phyloP scores from a whole-genome alignment of 169 alveolate species.

The Cryptosporidium bovis region DNA sequence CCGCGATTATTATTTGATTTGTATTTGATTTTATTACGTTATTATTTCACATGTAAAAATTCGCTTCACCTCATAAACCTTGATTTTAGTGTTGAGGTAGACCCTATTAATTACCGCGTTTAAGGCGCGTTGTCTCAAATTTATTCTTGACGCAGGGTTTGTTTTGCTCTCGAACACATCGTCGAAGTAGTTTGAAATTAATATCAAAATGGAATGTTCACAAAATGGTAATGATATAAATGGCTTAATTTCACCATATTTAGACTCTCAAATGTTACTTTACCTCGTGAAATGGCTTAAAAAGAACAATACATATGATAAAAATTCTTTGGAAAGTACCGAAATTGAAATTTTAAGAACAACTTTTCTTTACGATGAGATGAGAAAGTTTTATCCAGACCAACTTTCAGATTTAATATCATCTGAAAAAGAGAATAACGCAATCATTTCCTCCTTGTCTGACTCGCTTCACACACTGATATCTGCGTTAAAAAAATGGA shows the following conservation, averaged over 20 bases:
- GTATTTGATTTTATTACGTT: too few relatives aligned
- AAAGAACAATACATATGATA: slow-evolving; percentile 16
- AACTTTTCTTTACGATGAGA: slow-evolving; percentile 47
- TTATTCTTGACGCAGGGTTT: too few relatives aligned
- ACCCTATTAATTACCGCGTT: background rate
- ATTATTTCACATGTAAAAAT: too few relatives aligned
- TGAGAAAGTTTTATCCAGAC: slow-evolving; percentile 29
- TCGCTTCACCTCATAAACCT: too few relatives aligned
- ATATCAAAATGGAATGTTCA: background rate
- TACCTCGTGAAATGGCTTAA: slow-evolving; percentile 56
- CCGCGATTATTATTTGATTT: too few relatives aligned
- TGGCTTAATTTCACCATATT: slow-evolving; percentile 31
- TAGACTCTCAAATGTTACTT: slow-evolving; percentile 61
- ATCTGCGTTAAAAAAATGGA: slow-evolving; percentile 66
- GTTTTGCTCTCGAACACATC: too few relatives aligned
- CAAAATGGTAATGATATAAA: slow-evolving; percentile 11
- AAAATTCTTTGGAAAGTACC: slow-evolving; percentile 16
- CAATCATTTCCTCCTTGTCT: slow-evolving; percentile 6
- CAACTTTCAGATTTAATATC: slow-evolving; percentile 11
- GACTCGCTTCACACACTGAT: slow-evolving; percentile 20
- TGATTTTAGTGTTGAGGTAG: too few relatives aligned
- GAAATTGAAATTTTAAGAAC: slow-evolving; percentile 53
- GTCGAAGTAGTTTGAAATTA: background rate
- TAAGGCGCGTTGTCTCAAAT: slow-evolving; percentile 72
- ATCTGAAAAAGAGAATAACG: slow-evolving; percentile 11